Base-by-base conservation (phyloP, 148 eudicot species). In the Arbutus unedo region DNA sequence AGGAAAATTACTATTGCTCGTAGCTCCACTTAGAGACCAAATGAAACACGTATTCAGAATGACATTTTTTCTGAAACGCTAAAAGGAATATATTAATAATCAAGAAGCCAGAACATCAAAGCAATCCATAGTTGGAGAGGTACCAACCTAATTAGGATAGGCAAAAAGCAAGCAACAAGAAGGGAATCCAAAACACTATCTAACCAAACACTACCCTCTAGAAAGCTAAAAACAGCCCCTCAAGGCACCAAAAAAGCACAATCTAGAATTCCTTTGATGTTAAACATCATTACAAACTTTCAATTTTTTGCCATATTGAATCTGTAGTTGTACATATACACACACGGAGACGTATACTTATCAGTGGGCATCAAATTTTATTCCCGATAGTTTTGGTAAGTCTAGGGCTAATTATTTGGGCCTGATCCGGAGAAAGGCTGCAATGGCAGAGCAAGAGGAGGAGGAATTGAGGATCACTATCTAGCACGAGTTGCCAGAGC, bases 391-490 rank as follows among this genome's bases (percentile, higher is more conserved):
- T 72, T 84, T 51, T 54, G 21, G 4, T 38, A 74, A 25, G 57
- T 21, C 13, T 60, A 10, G 23, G 18, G 41, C 43, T 79, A 7
- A 23, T 72, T 25, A 31, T 21, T 75, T 57, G 78, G 84, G 67
- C 71, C 77, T 82, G 74, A 49, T 79, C 21, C 74, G 56, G 80
- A 44, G 70, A 76, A 44, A 54, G 23, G 51, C 4, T 74, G 23
- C 13, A 6, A 91, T 93, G 96, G 92, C 83, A 84, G 97, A 91
- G 88, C 95, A 91, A 78, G 99, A 90, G 6, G 99, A 94, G 3
- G 96, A 92, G 79, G 97, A 93, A 47, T 84, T 93, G 82, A 85
- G 86, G 81, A 90, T 93, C 95, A 94, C 95, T 82, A 91, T 91
- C 97, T 91, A 90, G 79, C 85, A 79, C 50, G 92, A 93, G 60